Base-by-base conservation (phyloP, 2,329 filamentous ascomycete genomes). In the Rosellinia necatrix region DNA sequence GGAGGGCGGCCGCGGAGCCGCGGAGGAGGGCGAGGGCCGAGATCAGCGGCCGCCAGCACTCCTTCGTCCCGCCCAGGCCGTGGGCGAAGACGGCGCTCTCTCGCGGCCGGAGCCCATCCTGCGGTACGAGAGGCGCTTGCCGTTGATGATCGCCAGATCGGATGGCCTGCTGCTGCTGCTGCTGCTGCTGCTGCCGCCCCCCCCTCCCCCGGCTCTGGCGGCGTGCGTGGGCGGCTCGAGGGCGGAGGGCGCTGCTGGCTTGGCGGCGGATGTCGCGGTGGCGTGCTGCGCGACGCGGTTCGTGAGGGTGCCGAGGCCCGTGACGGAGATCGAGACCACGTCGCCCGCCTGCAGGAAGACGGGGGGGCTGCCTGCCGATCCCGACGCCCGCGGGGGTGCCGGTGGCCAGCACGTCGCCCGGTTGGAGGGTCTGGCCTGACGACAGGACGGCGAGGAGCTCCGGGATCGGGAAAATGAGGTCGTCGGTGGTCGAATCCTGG, bases 301-400 rank as follows among this genome's bases (percentile, higher is more conserved):
- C 13, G 35, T 51, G 4, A 60, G 35, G 5, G 58, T 53, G 12
- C 58, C 29, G 13, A 60, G 49, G 3, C 58, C 49, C 3, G 58
- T 60, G 4, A 60, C 50, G 7, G 58, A 60, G n/a, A 60, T 49
- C 8, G 53, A 43, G n/a, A 60, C 38, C 29, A 58, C 54, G 4
- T 60, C 58, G 12, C 49, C 53, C 1, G 58, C 17, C 34, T 60
- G 54, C 3, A 60, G 32, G 25, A 57, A 60, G 2, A 54, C 46
- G 1, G 58, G 58, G n/a, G 8, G 58, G 58, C 29, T 51, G 40
- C 35, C 40, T 57, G 19, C 58, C 58, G 27, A 58, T 60, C 5
- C 58, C 58, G 3, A 60, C 58, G 24, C 58, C 58, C 6, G 58
- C 58, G 7, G 58, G 58, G 6, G 58, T 60, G 13, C 58, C 58